These are phyloP conservation scores for Micractinium conductrix DNA, from an alignment of 139 green algal species.

Conservation along the genomic window DNA sequence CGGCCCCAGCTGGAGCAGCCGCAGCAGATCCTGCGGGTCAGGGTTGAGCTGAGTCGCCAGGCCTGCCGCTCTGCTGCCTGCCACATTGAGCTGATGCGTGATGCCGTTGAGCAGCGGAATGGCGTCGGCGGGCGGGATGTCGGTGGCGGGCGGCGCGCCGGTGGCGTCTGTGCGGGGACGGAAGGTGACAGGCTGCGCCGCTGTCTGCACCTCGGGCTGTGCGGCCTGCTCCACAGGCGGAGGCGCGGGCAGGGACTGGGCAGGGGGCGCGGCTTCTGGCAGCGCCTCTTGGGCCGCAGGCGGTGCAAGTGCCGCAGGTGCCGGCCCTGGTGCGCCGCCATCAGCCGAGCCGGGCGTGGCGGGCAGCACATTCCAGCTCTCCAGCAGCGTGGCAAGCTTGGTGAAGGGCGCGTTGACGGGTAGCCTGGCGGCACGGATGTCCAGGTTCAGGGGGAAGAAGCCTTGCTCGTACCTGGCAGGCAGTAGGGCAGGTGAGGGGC, in stretches of 20 bases:
- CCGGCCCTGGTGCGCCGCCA: not conserved
- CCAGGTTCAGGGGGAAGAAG: conserved; percentile 82
- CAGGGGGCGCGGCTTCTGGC: not conserved
- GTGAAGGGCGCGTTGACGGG: conserved; percentile 54
- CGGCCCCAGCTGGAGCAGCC: not conserved
- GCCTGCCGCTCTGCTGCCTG: not conserved
- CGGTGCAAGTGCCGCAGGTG: not conserved
- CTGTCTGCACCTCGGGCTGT: not conserved
- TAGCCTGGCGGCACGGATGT: conserved; percentile 50
- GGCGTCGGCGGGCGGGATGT: not conserved
- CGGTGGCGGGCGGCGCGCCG: not conserved
- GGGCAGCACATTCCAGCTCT: conserved; percentile 51
- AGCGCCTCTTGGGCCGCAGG: not conserved
- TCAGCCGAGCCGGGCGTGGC: conserved; percentile 39
- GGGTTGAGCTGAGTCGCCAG: not conserved
- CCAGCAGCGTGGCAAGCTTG: conserved; percentile 58
- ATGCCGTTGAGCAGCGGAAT: not conserved
- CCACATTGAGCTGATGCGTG: not conserved
- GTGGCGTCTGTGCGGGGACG: not conserved
- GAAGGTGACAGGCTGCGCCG: not conserved
- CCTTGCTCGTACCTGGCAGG: conserved; percentile 52
- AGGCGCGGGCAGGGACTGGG: not conserved
- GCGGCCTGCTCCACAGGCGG: not conserved
- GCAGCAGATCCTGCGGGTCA: not conserved
- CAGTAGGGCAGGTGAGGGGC: not conserved